Base-by-base conservation (phyloP, 352 stramenopile genomes). In the Pythium dissotocum region DNA sequence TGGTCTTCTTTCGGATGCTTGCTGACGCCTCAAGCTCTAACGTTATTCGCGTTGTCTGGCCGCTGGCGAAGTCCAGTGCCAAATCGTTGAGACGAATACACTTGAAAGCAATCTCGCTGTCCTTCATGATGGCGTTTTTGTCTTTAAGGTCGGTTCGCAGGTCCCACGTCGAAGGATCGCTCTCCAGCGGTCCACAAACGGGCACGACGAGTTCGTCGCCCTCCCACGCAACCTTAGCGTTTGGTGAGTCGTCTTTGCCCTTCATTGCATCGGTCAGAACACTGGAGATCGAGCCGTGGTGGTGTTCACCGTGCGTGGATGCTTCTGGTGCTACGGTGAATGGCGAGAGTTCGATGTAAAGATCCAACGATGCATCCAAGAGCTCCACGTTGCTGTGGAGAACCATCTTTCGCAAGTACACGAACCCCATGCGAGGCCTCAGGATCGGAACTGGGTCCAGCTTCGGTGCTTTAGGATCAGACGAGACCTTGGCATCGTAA, bases 91-190 rank as follows among this genome's bases (percentile, higher is more conserved):
- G 28, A 2, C 44, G 49, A 6, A 76, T 13, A 14, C 33, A 24
- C 51, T 71, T 72, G 4, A 53, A 42, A 12, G 72, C 76, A 21
- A 84, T 63, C 5, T 73, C 60, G 4, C 58, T 69, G 32, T 87
- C 79, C 46, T 71, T 73, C 46, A 77, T 72, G 48, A 85, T 79
- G 0, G 77, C 76, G 52, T 85, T 79, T 44, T 82, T 84, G 65
- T 87, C 79, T 26, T 80, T 80, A 9, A 87, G 48, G 10, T 76
- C 64, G 44, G 82, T 33, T 4, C 35, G 18, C 16, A 83, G 35
- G 26, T 69, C 63, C 2, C 38, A 33, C 2, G 28, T 32, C 13
- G 32, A 21, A 18, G 32, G 36, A 21, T 35, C 49, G 12, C 21
- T 40, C 32, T 66, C 51, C 10, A 36, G 26, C 2, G 67, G 42